A percentile compares a stretch with the other conserved stretches of the same genome.
Conservation (phyloP, 257 asterid species). For the Primulina huaijiensis region DNA sequence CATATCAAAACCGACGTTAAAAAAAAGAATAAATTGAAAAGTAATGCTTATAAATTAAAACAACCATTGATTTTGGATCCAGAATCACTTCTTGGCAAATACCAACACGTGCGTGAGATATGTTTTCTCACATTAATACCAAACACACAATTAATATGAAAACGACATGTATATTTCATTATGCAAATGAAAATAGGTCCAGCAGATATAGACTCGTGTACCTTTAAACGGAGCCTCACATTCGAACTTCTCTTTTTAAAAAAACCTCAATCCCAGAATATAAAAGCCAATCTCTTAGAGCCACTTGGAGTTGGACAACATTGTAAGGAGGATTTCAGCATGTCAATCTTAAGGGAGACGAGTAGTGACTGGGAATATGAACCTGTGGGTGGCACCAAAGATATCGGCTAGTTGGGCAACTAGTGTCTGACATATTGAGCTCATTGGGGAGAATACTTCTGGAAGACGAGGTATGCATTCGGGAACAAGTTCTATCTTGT, state of each 20-base stretch:
- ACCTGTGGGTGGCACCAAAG: slow-evolving; percentile 59
- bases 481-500: slow-evolving; percentile 62
- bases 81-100: too few species aligned
- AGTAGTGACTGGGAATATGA: slow-evolving; percentile 41
- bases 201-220: background rate
- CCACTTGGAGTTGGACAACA: background rate
- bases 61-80: too few species aligned
- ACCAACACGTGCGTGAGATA: too few species aligned
- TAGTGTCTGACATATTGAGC: slow-evolving; percentile 48
- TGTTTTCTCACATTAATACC: too few species aligned
- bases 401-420: slow-evolving; percentile 56
- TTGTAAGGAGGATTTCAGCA: slow-evolving; percentile 10
- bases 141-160: too few species aligned
- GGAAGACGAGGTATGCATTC: slow-evolving; percentile 84
- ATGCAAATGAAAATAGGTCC: background rate
- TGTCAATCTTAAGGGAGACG: slow-evolving; percentile 30
- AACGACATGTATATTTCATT: too few species aligned
- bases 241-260: background rate
- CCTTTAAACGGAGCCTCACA: background rate
- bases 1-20: too few species aligned
- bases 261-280: background rate
- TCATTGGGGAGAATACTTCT: slow-evolving; percentile 52
- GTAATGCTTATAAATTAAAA: too few species aligned
- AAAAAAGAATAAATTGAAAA: too few species aligned
- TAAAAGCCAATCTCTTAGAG: background rate